Conservation (phyloP, 495 filamentous ascomycete species). For the Oidiodendron maius region DNA sequence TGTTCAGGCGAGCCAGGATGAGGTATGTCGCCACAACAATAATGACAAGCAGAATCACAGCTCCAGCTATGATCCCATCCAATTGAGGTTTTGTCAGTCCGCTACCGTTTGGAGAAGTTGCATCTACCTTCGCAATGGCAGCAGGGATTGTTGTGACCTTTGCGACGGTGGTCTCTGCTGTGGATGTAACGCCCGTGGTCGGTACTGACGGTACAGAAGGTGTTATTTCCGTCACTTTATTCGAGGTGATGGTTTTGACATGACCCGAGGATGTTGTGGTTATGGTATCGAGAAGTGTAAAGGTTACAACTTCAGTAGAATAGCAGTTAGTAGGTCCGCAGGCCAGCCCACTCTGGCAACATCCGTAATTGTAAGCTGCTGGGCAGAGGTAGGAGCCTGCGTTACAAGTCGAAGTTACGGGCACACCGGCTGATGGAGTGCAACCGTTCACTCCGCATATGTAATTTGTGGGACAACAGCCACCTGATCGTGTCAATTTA, state of each 20-base stretch:
- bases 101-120: neutral
- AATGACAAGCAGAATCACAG: slow-evolving; percentile 14
- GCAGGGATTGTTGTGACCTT: slow-evolving; percentile 6
- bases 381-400: slow-evolving; percentile 12
- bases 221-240: slow-evolving; percentile 7
- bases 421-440: slow-evolving; percentile 13
- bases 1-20: slow-evolving; percentile 18
- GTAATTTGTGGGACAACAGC: slow-evolving; percentile 21
- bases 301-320: slow-evolving; percentile 8
- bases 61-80: slow-evolving; percentile 22
- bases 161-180: slow-evolving; percentile 2
- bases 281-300: slow-evolving; percentile 11
- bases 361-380: slow-evolving; percentile 14
- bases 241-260: slow-evolving; percentile 14
- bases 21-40: slow-evolving; percentile 13
- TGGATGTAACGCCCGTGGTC: slow-evolving; percentile 1
- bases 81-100: slow-evolving; percentile 14
- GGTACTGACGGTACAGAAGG: slow-evolving; percentile 6
- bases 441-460: slow-evolving; percentile 9
- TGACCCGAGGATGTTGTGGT: slow-evolving; percentile 15
- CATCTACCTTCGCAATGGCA: slow-evolving; percentile 12
- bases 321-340: slow-evolving; percentile 18
- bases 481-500: slow-evolving; percentile 9
- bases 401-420: slow-evolving; percentile 12
- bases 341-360: slow-evolving; percentile 15